Conservation (phyloP, 1,284 basidiomycete species). For the Cronartium quercuum region DNA sequence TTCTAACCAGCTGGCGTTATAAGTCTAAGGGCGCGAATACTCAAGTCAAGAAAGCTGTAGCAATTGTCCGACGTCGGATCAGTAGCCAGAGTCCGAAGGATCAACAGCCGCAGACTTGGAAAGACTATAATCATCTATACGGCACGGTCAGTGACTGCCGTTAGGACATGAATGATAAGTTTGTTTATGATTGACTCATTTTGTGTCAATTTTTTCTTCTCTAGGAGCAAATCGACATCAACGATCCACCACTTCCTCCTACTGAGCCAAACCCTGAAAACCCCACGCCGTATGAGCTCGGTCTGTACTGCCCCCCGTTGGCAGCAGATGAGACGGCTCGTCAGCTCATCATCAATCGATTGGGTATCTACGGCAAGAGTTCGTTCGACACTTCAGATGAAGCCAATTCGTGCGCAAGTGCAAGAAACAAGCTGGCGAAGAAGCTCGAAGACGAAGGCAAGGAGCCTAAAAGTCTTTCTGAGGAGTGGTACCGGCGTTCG, state of each 20-base stretch:
- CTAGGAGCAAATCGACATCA: conserved; percentile 36
- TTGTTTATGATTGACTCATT: background rate
- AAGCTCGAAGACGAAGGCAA: conserved; percentile 18
- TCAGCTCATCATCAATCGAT: conserved; percentile 43
- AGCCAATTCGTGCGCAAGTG: background rate
- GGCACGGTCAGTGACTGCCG: conserved; percentile 36
- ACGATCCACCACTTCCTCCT: conserved; percentile 27
- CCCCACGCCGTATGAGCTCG: conserved; percentile 41
- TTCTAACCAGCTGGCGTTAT: background rate
- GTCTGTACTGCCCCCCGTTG: conserved; percentile 40
- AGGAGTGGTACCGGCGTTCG: conserved; percentile 25
- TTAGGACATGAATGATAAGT: no score
- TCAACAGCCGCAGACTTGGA: conserved; percentile 42
- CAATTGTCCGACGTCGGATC: conserved; percentile 13
- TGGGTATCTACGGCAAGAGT: conserved; percentile 42
- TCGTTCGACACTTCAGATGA: conserved; percentile 27
- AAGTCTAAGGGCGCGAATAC: background rate
- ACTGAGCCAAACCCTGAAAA: conserved; percentile 2
- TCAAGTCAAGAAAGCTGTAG: background rate
- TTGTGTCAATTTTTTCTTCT: background rate
- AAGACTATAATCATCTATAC: conserved; percentile 41
- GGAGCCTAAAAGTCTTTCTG: conserved; percentile 10
- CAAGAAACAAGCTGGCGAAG: conserved; percentile 8
- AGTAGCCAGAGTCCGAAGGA: conserved; percentile 42
- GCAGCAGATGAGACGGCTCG: conserved; percentile 42